A percentile compares a stretch with the other conserved stretches of the same genome.
Conservation (phyloP, 768 basidiomycete genomes). For the Leucosporidium scottii region DNA sequence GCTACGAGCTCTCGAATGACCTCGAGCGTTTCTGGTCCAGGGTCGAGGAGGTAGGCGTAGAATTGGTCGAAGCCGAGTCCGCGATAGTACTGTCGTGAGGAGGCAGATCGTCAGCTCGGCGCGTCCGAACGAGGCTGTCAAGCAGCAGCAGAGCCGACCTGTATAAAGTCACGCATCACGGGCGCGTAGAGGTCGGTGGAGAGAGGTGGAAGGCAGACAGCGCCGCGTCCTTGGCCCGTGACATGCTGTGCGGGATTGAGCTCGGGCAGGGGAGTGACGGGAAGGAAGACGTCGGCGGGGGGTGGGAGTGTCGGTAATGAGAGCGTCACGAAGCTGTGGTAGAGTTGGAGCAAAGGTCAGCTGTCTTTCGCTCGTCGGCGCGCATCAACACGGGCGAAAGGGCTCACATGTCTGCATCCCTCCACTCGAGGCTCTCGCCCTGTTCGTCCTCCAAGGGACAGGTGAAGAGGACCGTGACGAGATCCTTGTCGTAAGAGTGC, state of each 20-base stretch:
- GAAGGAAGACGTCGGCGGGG: not conserved
- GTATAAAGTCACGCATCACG: not conserved
- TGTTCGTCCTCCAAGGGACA: not conserved
- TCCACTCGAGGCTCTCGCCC: not conserved
- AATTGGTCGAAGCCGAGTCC: slow-evolving; percentile 3
- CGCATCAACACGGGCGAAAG: not conserved
- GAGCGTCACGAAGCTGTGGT: not conserved
- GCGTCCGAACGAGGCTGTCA: no score
- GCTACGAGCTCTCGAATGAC: not conserved
- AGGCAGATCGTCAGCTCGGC: no score
- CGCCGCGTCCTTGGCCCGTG: not conserved
- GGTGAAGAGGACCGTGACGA: not conserved
- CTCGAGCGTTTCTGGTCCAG: not conserved
- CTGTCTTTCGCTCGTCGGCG: not conserved
- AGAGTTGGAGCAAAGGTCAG: no score
- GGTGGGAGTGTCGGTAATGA: not conserved
- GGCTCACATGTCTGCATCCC: not conserved
- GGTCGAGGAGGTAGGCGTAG: slow-evolving; percentile 10
- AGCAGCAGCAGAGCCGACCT: no score
- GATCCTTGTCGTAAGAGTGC: not conserved
- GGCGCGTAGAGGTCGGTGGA: not conserved
- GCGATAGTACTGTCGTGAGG: not conserved
- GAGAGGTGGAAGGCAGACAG: slow-evolving; percentile 4
- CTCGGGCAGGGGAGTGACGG: not conserved
- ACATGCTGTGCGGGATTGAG: not conserved